phyloP scores from a whole-genome alignment of 768 basidiomycete species.

The Chalciporus piperatus region DNA sequence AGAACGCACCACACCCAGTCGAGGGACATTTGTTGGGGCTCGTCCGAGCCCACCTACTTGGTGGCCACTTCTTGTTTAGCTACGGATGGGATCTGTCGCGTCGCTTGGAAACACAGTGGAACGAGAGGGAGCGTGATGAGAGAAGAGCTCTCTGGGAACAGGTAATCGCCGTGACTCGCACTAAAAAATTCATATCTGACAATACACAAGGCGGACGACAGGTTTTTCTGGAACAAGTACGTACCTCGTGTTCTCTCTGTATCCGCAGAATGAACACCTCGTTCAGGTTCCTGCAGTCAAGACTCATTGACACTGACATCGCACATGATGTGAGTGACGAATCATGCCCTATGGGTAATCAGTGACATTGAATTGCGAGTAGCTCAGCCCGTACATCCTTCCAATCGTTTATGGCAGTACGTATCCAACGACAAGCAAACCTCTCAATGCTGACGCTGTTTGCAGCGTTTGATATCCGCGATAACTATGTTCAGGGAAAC shows the following conservation, averaged over 20 bases:
- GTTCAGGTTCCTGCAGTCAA: conserved; percentile 51
- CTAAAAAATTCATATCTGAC: conserved; percentile 9
- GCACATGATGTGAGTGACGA: conserved; percentile 59
- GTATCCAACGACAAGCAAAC: conserved; percentile 33
- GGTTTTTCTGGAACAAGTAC: conserved; percentile 96
- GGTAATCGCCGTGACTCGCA: conserved; percentile 41
- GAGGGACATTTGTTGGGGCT: conserved; percentile 87
- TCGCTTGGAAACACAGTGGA: conserved; percentile 80
- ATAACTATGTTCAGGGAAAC: conserved; percentile 70
- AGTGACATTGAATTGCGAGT: conserved; percentile 12
- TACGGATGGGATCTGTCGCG: conserved; percentile 90
- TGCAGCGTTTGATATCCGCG: conserved; percentile 83
- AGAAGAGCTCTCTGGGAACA: conserved; percentile 72
- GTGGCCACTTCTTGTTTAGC: conserved; percentile 85
- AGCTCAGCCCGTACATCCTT: conserved; percentile 88
- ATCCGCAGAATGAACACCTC: conserved; percentile 3
- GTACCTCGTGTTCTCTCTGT: not conserved
- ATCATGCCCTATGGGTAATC: not conserved
- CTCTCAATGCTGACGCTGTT: conserved; percentile 1
- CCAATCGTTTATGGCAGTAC: conserved; percentile 93
- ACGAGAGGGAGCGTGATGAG: conserved; percentile 46
- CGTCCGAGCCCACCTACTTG: conserved; percentile 76
- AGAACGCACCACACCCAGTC: conserved; percentile 74
- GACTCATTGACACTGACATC: conserved; percentile 55
- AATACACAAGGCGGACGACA: conserved; percentile 74